Evolutionary conservation across 2,329 filamentous ascomycete genomes (phyloP).

Genomic region (Massarina eburnea): DNA sequence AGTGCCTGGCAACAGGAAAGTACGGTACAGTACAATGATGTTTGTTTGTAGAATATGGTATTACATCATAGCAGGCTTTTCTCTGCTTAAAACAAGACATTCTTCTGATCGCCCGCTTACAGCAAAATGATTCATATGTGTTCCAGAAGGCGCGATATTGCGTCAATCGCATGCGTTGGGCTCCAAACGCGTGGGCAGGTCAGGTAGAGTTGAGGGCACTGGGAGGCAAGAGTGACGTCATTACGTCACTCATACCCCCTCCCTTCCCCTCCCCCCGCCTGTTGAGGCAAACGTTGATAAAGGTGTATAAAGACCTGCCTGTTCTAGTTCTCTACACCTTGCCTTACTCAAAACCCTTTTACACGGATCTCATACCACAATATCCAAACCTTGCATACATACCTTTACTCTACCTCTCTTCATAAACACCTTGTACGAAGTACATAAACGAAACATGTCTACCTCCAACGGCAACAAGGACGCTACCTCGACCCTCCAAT

Average conservation of each 20-base stretch:
- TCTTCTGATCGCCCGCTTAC: not conserved
- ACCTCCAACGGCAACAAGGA: conserved; percentile 53
- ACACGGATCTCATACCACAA: not conserved
- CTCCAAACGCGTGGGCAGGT: not conserved
- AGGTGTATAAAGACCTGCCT: conserved; percentile 3
- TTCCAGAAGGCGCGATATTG: conserved; percentile 5
- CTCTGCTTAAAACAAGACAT: not conserved
- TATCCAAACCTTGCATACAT: not conserved
- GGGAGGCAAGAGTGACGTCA: conserved; percentile 5
- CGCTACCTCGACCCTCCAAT: conserved; percentile 75
- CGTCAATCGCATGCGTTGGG: conserved; percentile 1
- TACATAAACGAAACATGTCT: conserved; percentile 46
- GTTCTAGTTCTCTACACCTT: not conserved
- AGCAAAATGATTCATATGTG: not conserved
- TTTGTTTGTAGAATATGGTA: too few relatives aligned
- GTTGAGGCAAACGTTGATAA: not conserved
- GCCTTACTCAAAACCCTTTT: not conserved
- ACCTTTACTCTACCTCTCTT: conserved; percentile 1
- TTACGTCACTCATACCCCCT: conserved; percentile 3
- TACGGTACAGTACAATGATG: too few relatives aligned
- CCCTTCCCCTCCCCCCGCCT: not conserved
- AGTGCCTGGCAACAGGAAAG: too few relatives aligned
- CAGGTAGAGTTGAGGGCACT: not conserved
- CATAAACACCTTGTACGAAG: not conserved
- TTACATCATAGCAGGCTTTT: conserved; percentile 10